Base-by-base conservation (phyloP, 345 rosid genomes). In the Lepidium africanum region DNA sequence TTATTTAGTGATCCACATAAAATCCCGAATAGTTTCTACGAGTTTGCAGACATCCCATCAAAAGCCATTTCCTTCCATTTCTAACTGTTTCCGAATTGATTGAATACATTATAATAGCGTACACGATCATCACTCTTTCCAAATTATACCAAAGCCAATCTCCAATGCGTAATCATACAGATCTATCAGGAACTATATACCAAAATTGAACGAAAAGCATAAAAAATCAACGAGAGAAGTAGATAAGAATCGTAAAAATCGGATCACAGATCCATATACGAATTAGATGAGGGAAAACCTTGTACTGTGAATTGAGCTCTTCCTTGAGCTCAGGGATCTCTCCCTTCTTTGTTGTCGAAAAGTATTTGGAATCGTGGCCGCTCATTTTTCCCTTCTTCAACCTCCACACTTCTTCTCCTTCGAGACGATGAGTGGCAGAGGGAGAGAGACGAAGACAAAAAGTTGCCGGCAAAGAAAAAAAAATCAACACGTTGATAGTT, bases 301-400 rank as follows among this genome's bases (percentile, higher is more conserved):
- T 93, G 77, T 90, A 88, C 83, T 90, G 98, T 16, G 97, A 90
- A 88, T 90, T 92, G 25, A 92, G 92, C 82, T 92, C 96, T 69
- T 92, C 95, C 77, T 89, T 92, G 68, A 89, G 95, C 77, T 93
- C 98, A 62, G 92, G 94, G 82, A 93, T 93, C 80, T 92, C 98
- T 33, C 97, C 96, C 78, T 92, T 92, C 91, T 92, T 92, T 68
- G 96, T 90, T 2, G 96, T 90, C 41, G 97, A 93, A 80, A 93
- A 90, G 74, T 93, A 93, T 85, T 93, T 93, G 9, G 96, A 93
- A 82, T 93, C 96, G 75, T 93, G 98, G 6, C 97, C 97, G 81
- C 98, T 90, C 98, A 87, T 90, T 64, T 72, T 66, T 75, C 61
- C 52, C 56, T 38, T 67, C 75, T 35, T 30, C 70, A 1, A 52